phyloP scores from a whole-genome alignment of 1,284 basidiomycete species.

The Dichomitus squalens region DNA sequence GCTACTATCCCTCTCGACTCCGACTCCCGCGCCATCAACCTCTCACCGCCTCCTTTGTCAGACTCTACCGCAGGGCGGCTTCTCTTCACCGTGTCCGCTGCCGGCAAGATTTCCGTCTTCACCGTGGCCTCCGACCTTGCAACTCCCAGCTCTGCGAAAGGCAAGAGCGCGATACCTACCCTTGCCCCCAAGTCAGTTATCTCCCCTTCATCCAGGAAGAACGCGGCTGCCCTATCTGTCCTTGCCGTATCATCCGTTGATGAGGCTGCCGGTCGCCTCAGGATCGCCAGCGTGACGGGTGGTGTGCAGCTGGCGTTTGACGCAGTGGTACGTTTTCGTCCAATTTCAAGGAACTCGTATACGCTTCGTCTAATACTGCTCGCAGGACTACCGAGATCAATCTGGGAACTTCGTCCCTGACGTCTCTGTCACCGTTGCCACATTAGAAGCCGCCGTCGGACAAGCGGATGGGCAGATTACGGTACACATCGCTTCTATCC shows the following conservation, averaged over 20 bases:
- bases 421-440: conserved; percentile 49
- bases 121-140: conserved; percentile 55
- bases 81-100: conserved; percentile 63
- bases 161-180: conserved; percentile 48
- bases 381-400: conserved; percentile 53
- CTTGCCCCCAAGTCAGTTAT: conserved; percentile 55
- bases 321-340: conserved; percentile 51
- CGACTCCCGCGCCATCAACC: conserved; percentile 57
- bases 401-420: conserved; percentile 61
- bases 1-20: conserved; percentile 72
- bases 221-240: conserved; percentile 41
- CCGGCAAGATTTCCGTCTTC: conserved; percentile 70
- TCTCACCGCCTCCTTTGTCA: conserved; percentile 38
- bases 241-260: conserved; percentile 50
- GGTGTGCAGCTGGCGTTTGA: conserved; percentile 74
- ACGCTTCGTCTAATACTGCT: conserved; percentile 23
- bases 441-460: conserved; percentile 34
- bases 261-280: conserved; percentile 48
- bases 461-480: conserved; percentile 11
- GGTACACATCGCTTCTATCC: not conserved
- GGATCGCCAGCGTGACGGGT: conserved; percentile 63
- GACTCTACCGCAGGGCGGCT: conserved; percentile 37
- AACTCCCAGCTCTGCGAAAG: conserved; percentile 39
- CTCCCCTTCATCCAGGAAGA: conserved; percentile 43
- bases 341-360: not conserved